Conservation (phyloP, 768 basidiomycete species). For the Lactifluus piperatus region DNA sequence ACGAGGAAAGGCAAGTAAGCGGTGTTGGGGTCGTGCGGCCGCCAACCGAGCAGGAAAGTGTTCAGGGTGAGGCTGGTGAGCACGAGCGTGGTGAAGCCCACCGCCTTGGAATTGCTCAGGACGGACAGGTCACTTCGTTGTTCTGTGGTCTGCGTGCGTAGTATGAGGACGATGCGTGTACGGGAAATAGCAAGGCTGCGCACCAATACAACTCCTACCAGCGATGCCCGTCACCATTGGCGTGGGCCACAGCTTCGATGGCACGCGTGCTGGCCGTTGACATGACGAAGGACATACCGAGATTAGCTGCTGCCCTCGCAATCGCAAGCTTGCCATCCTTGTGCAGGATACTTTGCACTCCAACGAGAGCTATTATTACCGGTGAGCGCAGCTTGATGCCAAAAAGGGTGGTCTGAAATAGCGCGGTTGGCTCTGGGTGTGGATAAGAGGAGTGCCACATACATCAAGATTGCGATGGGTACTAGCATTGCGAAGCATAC, state of each 20-base stretch:
- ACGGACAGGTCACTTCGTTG: conserved; percentile 57
- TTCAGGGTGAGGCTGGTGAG: too few species aligned
- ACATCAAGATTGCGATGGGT: conserved; percentile 58
- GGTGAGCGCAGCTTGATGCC: conserved; percentile 56
- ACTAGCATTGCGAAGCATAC: conserved; percentile 63
- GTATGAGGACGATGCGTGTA: not conserved
- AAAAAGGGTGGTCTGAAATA: conserved; percentile 54
- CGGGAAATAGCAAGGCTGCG: not conserved
- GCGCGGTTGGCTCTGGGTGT: not conserved
- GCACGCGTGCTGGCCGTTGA: conserved; percentile 66
- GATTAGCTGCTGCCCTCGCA: conserved; percentile 52
- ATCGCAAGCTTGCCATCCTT: conserved; percentile 63
- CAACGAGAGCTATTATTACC: conserved; percentile 54
- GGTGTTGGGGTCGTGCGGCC: conserved; percentile 60
- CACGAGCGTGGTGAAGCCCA: conserved; percentile 61
- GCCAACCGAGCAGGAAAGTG: conserved; percentile 73
- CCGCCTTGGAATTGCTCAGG: conserved; percentile 54
- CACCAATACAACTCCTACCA: conserved; percentile 85
- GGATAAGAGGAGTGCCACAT: not conserved
- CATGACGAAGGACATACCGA: conserved; percentile 63
- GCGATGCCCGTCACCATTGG: conserved; percentile 55
- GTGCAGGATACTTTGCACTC: conserved; percentile 69
- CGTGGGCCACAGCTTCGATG: conserved; percentile 71
- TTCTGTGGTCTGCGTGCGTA: conserved; percentile 44
- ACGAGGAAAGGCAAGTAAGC: conserved; percentile 60